phyloP scores from a whole-genome alignment of 1,284 basidiomycete species.

The Uromyces viciae-fabae region DNA sequence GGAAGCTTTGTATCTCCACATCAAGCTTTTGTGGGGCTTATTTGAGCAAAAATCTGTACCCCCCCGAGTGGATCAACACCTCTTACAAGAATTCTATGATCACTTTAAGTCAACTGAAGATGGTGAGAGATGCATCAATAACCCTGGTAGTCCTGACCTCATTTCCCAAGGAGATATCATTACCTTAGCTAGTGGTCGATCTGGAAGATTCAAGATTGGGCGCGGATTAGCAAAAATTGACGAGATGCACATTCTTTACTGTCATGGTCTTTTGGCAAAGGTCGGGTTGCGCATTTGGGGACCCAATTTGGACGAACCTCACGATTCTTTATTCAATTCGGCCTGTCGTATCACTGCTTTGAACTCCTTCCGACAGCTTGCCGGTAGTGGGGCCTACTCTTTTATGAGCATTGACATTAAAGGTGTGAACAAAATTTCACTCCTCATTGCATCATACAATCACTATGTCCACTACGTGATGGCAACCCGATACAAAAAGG shows the following conservation, averaged over 20 bases:
- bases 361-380: conserved; percentile 10
- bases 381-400: neutral
- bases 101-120: neutral
- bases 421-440: neutral
- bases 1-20: conserved; percentile 4
- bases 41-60: conserved; percentile 1
- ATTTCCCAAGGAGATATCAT: neutral
- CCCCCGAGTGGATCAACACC: neutral
- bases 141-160: neutral
- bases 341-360: neutral
- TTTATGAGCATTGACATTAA: conserved; percentile 22
- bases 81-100: neutral
- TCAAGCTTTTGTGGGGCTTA: conserved; percentile 2
- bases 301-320: neutral
- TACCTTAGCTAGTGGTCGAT: neutral
- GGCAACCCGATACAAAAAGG: neutral
- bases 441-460: neutral
- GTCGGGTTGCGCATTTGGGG: neutral
- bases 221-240: neutral
- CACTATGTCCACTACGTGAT: conserved; percentile 23
- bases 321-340: neutral
- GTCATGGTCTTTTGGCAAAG: neutral
- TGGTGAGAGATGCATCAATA: neutral
- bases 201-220: neutral
- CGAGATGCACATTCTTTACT: neutral